Percentiles rank a stretch among this genome's conserved stretches.
phyloP scores from a whole-genome alignment of 2,329 filamentous ascomycete genomes.

The Aspergillaceae sp. region DNA sequence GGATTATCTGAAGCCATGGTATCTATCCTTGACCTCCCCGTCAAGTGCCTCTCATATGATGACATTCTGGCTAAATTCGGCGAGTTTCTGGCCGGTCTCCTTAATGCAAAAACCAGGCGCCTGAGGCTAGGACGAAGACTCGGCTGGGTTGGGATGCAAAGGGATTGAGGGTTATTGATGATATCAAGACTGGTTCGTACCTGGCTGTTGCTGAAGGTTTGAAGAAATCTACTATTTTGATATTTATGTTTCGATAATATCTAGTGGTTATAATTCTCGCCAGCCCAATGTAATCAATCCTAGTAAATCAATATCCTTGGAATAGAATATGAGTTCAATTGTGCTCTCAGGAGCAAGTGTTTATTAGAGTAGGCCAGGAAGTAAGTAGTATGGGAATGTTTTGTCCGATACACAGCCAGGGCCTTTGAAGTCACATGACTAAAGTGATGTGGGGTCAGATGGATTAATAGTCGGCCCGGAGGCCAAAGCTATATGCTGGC shows the following conservation, averaged over 20 bases:
- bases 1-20: constrained; percentile 31
- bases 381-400: no score
- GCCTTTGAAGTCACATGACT: no score
- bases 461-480: no score
- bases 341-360: no score
- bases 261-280: no score
- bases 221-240: not conserved
- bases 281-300: no score
- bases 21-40: constrained; percentile 24
- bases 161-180: constrained; percentile 17
- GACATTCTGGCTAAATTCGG: constrained; percentile 24
- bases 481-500: no score
- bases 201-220: constrained; percentile 6
- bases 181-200: constrained; percentile 21
- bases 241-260: not conserved
- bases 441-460: no score
- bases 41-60: constrained; percentile 17
- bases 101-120: constrained; percentile 23
- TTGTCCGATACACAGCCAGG: no score
- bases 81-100: constrained; percentile 17
- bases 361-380: no score
- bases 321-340: no score
- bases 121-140: constrained; percentile 29
- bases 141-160: constrained; percentile 29
- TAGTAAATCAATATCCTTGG: no score